A percentile compares a stretch with the other conserved stretches of the same genome.
Conservation (phyloP, 768 basidiomycete genomes). For the Termitomyces sp. region DNA sequence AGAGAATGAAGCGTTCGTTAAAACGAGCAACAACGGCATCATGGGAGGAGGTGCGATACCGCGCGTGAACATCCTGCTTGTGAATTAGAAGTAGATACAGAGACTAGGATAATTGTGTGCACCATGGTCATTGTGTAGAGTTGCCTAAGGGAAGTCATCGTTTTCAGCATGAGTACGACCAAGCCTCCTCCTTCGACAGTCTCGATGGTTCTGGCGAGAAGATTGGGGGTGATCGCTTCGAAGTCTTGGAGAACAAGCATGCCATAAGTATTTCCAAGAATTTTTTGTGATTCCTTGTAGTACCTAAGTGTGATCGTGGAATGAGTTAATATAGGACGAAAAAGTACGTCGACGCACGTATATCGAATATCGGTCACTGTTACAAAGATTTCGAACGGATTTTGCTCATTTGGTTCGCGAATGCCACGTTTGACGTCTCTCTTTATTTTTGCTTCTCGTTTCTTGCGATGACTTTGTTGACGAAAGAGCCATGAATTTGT, state of each 20-base stretch:
- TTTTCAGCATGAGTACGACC: constrained; percentile 86
- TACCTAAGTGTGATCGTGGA: constrained; percentile 2
- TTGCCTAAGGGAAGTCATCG: constrained; percentile 90
- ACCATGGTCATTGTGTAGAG: constrained; percentile 89
- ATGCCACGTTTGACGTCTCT: constrained; percentile 92
- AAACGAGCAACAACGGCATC: constrained; percentile 89
- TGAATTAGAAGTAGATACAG: neutral
- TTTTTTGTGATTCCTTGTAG: constrained; percentile 17
- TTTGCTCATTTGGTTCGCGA: constrained; percentile 90
- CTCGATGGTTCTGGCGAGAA: constrained; percentile 94
- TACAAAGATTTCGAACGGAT: constrained; percentile 97
- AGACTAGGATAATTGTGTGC: constrained; percentile 7
- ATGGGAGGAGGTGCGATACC: constrained; percentile 90
- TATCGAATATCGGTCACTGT: constrained; percentile 99
- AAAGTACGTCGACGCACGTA: constrained; percentile 51
- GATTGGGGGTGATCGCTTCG: constrained; percentile 95
- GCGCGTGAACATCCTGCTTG: constrained; percentile 87
- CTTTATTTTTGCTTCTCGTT: constrained; percentile 95
- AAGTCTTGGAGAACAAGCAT: constrained; percentile 98
- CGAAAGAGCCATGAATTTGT: neutral
- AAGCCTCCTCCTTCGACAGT: constrained; percentile 95
- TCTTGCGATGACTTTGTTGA: constrained; percentile 78
- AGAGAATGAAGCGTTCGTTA: constrained; percentile 98
- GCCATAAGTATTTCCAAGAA: constrained; percentile 91
- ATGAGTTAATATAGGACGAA: neutral